Evolutionary conservation across 768 basidiomycete species (phyloP).

Genomic region (Leucogyrophana mollusca): DNA sequence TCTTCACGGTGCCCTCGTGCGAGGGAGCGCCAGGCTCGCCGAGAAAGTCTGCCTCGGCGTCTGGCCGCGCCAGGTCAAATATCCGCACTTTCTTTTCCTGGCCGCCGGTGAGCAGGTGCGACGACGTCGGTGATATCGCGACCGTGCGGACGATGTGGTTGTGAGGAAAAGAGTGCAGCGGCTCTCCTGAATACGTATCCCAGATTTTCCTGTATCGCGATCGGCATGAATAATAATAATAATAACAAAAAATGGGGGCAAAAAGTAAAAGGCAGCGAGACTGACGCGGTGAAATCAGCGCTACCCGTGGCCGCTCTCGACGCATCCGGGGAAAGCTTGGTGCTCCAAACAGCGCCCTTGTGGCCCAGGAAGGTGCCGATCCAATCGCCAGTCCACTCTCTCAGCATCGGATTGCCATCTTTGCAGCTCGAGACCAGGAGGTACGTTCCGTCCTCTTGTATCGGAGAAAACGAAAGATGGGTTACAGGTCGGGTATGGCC

Average conservation of each 20-base stretch:
- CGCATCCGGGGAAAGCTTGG: constrained; percentile 84
- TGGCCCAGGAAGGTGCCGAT: constrained; percentile 89
- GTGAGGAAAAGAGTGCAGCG: constrained; percentile 94
- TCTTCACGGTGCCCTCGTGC: constrained; percentile 89
- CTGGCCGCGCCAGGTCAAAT: constrained; percentile 85
- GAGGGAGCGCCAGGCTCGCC: constrained; percentile 56
- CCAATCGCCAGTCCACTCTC: constrained; percentile 99
- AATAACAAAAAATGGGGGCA: constrained; percentile 7
- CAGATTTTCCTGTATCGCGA: constrained; percentile 75
- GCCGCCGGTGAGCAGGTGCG: constrained; percentile 84
- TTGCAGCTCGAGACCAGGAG: constrained; percentile 96
- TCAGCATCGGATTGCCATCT: constrained; percentile 96
- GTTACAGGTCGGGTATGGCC: constrained; percentile 88
- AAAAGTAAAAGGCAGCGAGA: constrained; percentile 6
- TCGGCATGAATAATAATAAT: constrained; percentile 10
- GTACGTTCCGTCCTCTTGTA: constrained; percentile 83
- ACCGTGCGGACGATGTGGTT: constrained; percentile 98
- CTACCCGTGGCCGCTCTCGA: constrained; percentile 89
- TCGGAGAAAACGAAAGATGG: constrained; percentile 88
- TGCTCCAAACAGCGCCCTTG: constrained; percentile 97
- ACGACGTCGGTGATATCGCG: constrained; percentile 70
- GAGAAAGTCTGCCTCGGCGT: constrained; percentile 84
- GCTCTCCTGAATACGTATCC: constrained; percentile 89
- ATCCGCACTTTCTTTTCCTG: constrained; percentile 97
- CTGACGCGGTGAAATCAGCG: constrained; percentile 97